Base-by-base conservation (phyloP, 768 basidiomycete species). In the Mycena chlorophos region DNA sequence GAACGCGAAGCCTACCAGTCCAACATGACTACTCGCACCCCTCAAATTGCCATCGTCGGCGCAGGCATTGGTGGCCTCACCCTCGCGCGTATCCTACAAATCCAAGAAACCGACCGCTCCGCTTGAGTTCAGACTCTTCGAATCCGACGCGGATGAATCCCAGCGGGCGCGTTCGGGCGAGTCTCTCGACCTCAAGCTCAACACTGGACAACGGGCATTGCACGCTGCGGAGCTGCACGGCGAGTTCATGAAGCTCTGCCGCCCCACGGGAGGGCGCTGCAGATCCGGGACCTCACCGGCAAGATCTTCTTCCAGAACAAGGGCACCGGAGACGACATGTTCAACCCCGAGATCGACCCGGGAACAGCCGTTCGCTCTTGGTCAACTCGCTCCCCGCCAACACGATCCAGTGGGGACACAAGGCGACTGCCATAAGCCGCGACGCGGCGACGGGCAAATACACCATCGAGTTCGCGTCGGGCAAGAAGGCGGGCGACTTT, bases 381-480 rank as follows among this genome's bases (percentile, higher is more conserved):
- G 34, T 55, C 42, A 63, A 67, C 52, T 54, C 54, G 1, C 57
- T 65, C 3, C 28, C 57, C 8, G 53, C 60, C 10, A 26, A 46
- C 45, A 48, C 42, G 6, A 22, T 54, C 26, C 25, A 49, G 19
- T 54, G 53, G 53, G 45, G 45, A 8, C 53, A 49, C 46, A 49
- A 49, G 22, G 43, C 45, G 14, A 31, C 30, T 14, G 37, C 3
- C 2, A 38, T 54, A 17, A 3, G 10, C 13, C 22, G 26, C 6
- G 25, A 29, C 28, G 4, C 25, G 12, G 8, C 5, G 23, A 28
- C 27, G 22, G 20, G 25, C 19, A 47, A 39, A 31, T 46, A 31
- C 22, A 26, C 25, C 19, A 19, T 54, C 25, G 45, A 54, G 25
- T 54, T 54, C 47, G 74, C 72, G 2, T 64, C 73, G 6, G 69